phyloP scores from a whole-genome alignment of 1,284 basidiomycete genomes.

The Inonotus hispidus region DNA sequence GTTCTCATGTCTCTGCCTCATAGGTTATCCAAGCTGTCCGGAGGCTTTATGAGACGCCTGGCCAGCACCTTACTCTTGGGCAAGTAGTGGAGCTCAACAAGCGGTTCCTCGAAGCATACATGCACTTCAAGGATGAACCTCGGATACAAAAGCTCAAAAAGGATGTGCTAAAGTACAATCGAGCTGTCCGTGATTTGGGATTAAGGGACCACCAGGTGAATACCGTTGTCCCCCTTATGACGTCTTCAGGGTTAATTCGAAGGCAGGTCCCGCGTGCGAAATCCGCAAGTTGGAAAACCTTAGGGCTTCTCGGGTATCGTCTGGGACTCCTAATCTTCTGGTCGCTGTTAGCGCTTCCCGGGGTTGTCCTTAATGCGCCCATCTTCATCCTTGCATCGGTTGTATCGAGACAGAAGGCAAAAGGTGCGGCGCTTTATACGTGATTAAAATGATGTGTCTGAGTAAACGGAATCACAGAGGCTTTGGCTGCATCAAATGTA shows the following conservation, averaged over 20 bases:
- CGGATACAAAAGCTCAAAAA: slow-evolving; percentile 77
- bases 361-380: slow-evolving; percentile 91
- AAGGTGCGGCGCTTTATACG: slow-evolving; percentile 48
- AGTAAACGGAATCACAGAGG: slow-evolving; percentile 53
- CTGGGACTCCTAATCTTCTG: slow-evolving; percentile 78
- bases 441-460: slow-evolving; percentile 3
- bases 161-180: slow-evolving; percentile 93
- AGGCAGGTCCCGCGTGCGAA: slow-evolving; percentile 75
- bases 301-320: slow-evolving; percentile 84
- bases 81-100: slow-evolving; percentile 98
- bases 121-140: slow-evolving; percentile 92
- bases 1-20: slow-evolving; percentile 4
- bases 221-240: not conserved
- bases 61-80: slow-evolving; percentile 89
- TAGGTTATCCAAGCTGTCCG: slow-evolving; percentile 94
- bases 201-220: slow-evolving; percentile 93
- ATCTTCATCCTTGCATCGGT: slow-evolving; percentile 93
- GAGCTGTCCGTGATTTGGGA: slow-evolving; percentile 87
- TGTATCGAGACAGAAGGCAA: slow-evolving; percentile 87
- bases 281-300: slow-evolving; percentile 82
- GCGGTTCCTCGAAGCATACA: slow-evolving; percentile 91
- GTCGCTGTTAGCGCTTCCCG: slow-evolving; percentile 87
- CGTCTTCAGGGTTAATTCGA: not conserved
- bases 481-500: slow-evolving; percentile 92
- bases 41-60: slow-evolving; percentile 91